These are phyloP conservation scores for Aspergillus transmontanensis DNA, from an alignment of 2,329 filamentous ascomycete species.

Conservation along the genomic window DNA sequence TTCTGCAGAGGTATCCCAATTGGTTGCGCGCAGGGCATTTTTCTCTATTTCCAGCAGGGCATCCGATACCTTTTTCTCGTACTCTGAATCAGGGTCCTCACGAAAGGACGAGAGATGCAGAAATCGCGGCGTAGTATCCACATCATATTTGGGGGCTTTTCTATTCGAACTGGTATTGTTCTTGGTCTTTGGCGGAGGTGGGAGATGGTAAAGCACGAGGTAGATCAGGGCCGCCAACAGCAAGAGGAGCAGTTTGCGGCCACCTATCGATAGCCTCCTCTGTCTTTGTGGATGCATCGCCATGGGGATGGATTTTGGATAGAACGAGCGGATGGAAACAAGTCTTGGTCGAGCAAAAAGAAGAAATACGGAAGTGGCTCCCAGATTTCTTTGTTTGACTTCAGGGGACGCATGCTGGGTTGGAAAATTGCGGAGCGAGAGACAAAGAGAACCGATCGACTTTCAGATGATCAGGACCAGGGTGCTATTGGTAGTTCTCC, in stretches of 20 bases:
- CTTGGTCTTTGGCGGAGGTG: conserved; percentile 12
- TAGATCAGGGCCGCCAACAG: conserved; percentile 12
- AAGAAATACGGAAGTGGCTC: neutral
- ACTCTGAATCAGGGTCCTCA: conserved; percentile 28
- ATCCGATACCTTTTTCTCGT: conserved; percentile 26
- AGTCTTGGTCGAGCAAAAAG: neutral
- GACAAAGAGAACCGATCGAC: neutral
- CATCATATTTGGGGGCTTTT: conserved; percentile 18
- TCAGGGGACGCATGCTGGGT: neutral
- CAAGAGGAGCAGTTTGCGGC: neutral
- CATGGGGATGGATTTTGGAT: neutral
- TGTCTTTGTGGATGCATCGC: neutral
- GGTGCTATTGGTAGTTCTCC: neutral
- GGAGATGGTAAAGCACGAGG: conserved; percentile 4
- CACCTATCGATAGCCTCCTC: neutral
- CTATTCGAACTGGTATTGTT: conserved; percentile 6
- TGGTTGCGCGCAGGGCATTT: conserved; percentile 11
- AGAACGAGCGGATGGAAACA: neutral
- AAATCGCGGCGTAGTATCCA: conserved; percentile 27
- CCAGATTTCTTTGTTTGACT: neutral
- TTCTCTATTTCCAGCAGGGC: conserved; percentile 29
- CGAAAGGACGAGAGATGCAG: conserved; percentile 34
- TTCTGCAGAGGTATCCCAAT: conserved; percentile 11
- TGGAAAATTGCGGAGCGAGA: neutral
- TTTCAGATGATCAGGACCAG: neutral